A percentile compares a stretch with the other conserved stretches of the same genome.
These are phyloP conservation scores for Physcia stellaris DNA, from an alignment of 495 filamentous ascomycete genomes.

Conservation along the genomic window DNA sequence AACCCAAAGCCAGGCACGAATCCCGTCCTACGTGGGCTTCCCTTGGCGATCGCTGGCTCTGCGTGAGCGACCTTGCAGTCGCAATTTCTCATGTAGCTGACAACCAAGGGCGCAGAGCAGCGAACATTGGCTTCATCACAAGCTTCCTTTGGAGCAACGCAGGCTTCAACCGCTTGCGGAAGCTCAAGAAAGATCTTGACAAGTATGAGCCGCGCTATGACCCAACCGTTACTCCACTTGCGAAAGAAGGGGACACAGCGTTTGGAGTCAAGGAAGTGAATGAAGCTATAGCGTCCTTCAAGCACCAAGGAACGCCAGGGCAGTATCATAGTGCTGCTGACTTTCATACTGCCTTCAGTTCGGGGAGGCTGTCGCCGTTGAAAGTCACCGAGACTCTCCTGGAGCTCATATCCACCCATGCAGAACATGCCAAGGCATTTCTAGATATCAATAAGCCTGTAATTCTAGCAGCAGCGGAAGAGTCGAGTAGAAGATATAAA, in stretches of 20 bases:
- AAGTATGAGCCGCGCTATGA: slow-evolving; percentile 54
- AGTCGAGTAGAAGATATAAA: slow-evolving; percentile 56
- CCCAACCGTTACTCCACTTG: slow-evolving; percentile 68
- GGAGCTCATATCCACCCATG: slow-evolving; percentile 49
- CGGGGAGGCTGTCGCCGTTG: slow-evolving; percentile 54
- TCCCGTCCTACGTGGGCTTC: slow-evolving; percentile 38
- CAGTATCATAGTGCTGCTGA: slow-evolving; percentile 49
- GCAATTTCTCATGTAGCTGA: neutral
- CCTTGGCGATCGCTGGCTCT: slow-evolving; percentile 35
- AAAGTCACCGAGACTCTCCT: slow-evolving; percentile 57
- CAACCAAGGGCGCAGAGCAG: slow-evolving; percentile 28
- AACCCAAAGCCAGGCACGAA: slow-evolving; percentile 34
- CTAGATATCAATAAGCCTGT: slow-evolving; percentile 42
- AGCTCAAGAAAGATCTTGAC: slow-evolving; percentile 40
- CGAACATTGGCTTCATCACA: slow-evolving; percentile 39
- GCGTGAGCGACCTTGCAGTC: slow-evolving; percentile 23
- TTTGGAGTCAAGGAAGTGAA: slow-evolving; percentile 17
- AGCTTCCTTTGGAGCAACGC: slow-evolving; percentile 61
- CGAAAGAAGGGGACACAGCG: slow-evolving; percentile 19
- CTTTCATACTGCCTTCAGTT: slow-evolving; percentile 59
- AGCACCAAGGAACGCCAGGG: slow-evolving; percentile 12
- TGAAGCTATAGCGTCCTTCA: slow-evolving; percentile 7
- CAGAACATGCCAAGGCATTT: slow-evolving; percentile 57
- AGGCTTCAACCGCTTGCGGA: slow-evolving; percentile 48
- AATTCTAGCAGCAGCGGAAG: slow-evolving; percentile 52